Evolutionary conservation across 2,329 filamentous ascomycete species (phyloP).

Genomic region (Diaporthe capsici): DNA sequence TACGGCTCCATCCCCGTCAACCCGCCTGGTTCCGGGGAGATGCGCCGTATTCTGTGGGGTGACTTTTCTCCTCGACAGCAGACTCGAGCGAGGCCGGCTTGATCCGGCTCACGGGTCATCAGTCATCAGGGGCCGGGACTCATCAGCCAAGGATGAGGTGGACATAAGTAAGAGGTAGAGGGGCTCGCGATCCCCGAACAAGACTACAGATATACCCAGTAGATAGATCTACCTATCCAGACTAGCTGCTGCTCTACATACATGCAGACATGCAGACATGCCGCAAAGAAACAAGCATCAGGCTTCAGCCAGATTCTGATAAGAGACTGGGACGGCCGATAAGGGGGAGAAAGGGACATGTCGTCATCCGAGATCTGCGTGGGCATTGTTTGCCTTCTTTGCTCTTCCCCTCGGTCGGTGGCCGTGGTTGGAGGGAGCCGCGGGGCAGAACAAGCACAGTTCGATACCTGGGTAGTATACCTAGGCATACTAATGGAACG

Average conservation of each 20-base stretch:
- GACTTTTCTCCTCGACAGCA: conserved; percentile 13
- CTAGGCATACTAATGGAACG: background rate
- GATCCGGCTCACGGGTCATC: background rate
- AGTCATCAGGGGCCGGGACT: background rate
- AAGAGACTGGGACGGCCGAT: conserved; percentile 18
- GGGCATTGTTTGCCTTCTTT: conserved; percentile 10
- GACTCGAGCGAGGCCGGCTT: conserved; percentile 2
- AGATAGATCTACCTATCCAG: too few species aligned
- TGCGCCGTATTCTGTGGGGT: conserved; percentile 15
- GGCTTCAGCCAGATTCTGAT: background rate
- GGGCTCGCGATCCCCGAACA: background rate
- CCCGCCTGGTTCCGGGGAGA: background rate
- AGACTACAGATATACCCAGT: background rate
- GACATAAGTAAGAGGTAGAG: background rate
- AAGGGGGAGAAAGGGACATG: conserved; percentile 26
- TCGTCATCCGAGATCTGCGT: conserved; percentile 23
- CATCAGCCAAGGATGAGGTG: background rate
- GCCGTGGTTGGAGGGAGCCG: background rate
- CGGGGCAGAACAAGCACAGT: background rate
- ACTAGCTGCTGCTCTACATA: background rate
- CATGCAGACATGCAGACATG: background rate
- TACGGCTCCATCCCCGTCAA: background rate
- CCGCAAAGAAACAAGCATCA: background rate
- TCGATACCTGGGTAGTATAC: too few species aligned
- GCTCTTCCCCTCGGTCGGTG: background rate